Percentiles rank a stretch among this genome's conserved stretches.
Conservation (phyloP, 1,284 basidiomycete genomes). For the Cryptococcus deneoformans region DNA sequence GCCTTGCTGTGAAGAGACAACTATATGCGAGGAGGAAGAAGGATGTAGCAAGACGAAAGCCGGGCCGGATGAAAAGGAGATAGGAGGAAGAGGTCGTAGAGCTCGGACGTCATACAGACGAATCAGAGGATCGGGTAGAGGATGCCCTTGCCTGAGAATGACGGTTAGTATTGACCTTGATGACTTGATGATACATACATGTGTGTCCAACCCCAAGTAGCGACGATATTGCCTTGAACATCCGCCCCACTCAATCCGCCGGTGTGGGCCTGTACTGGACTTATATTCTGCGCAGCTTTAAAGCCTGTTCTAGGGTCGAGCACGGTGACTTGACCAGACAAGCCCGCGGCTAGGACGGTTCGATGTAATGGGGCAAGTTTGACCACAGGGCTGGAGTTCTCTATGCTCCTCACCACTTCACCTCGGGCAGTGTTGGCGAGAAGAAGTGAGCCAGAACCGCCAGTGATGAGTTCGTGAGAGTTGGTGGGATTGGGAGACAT, state of each 20-base stretch:
- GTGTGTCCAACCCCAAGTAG: conserved; percentile 81
- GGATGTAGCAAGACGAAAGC: conserved; percentile 83
- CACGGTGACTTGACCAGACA: conserved; percentile 77
- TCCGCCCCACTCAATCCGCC: conserved; percentile 82
- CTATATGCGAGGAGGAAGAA: conserved; percentile 70
- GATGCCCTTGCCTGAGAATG: conserved; percentile 71
- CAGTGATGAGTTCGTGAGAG: conserved; percentile 60
- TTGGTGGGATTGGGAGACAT: conserved; percentile 51
- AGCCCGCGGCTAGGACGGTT: conserved; percentile 66
- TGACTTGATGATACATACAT: conserved; percentile 55
- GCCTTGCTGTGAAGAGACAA: conserved; percentile 78
- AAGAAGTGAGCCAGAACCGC: conserved; percentile 58
- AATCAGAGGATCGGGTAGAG: conserved; percentile 85
- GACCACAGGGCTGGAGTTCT: conserved; percentile 37
- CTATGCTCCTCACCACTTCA: conserved; percentile 60
- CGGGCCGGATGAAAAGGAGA: conserved; percentile 85
- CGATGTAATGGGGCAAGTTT: conserved; percentile 41
- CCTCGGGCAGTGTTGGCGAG: conserved; percentile 74
- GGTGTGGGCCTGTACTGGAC: conserved; percentile 69
- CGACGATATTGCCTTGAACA: conserved; percentile 69
- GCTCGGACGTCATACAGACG: conserved; percentile 88
- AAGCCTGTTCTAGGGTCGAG: conserved; percentile 71
- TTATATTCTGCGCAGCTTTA: conserved; percentile 53
- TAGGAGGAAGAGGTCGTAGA: conserved; percentile 69
- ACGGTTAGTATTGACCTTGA: neutral